Percentiles rank a stretch among this genome's conserved stretches.
Evolutionary conservation across 495 filamentous ascomycete species (phyloP).

Genomic region (Staphylotrichum tortipilum): DNA sequence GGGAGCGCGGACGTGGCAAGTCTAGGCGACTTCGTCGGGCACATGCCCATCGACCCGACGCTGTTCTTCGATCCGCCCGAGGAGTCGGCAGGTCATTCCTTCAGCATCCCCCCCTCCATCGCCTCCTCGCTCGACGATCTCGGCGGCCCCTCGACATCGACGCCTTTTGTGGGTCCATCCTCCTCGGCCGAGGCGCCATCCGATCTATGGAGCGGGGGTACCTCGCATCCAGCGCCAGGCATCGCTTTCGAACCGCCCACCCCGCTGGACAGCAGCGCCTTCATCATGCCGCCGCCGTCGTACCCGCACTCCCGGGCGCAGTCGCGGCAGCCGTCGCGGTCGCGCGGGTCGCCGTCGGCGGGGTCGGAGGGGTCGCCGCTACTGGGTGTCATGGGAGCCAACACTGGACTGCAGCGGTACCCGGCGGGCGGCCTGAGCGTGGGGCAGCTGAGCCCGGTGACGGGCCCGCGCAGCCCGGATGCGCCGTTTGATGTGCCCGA

Average conservation of each 20-base stretch:
- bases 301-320: neutral
- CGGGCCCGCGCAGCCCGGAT: constrained; percentile 14
- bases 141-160: neutral
- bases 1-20: neutral
- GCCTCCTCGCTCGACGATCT: constrained; percentile 21
- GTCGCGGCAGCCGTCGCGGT: neutral
- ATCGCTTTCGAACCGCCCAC: constrained; percentile 15
- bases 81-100: constrained; percentile 15
- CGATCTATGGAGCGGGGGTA: neutral
- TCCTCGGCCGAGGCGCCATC: neutral
- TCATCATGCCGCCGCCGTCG: neutral
- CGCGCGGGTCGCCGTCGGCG: constrained; percentile 1
- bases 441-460: neutral
- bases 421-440: neutral
- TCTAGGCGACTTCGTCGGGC: constrained; percentile 6
- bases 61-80: constrained; percentile 19
- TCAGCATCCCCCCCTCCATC: constrained; percentile 16
- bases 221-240: constrained; percentile 1
- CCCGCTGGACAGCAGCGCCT: constrained; percentile 3
- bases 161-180: constrained; percentile 14
- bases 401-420: neutral
- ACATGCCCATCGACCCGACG: constrained; percentile 23
- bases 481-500: constrained; percentile 27
- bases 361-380: neutral
- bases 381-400: neutral